Evolutionary conservation across 345 rosid genomes (phyloP).

Genomic region (Conringia planisiliqua): DNA sequence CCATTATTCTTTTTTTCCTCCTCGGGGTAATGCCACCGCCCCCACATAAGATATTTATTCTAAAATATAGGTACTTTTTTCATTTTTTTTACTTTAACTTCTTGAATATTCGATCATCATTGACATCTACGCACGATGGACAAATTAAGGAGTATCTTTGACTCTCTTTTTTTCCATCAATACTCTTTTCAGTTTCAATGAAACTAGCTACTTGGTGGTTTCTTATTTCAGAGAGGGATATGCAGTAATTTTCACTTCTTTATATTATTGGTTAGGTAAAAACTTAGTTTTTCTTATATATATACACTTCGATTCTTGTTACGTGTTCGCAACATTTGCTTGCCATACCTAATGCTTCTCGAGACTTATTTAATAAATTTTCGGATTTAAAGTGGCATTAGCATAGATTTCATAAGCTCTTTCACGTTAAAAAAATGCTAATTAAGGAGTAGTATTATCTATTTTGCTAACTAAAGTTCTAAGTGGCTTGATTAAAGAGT

Average conservation of each 20-base stretch:
- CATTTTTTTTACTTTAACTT: neutral
- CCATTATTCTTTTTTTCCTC: slow-evolving; percentile 7
- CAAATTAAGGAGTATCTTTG: slow-evolving; percentile 18
- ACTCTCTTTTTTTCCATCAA: slow-evolving; percentile 14
- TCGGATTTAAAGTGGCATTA: neutral
- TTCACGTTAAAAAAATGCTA: no score
- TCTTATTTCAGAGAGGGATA: neutral
- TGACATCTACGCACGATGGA: slow-evolving; percentile 29
- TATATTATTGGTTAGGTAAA: neutral
- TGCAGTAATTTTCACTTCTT: neutral
- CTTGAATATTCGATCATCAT: slow-evolving; percentile 30
- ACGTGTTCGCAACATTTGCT: neutral
- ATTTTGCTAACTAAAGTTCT: neutral
- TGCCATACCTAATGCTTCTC: neutral
- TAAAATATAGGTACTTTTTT: neutral
- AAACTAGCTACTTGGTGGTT: neutral
- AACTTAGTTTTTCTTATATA: neutral
- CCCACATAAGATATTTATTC: slow-evolving; percentile 28
- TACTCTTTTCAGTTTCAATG: slow-evolving; percentile 3
- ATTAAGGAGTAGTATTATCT: neutral
- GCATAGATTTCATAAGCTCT: neutral
- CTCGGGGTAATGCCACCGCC: slow-evolving; percentile 17
- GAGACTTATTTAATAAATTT: neutral
- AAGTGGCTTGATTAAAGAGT: neutral
- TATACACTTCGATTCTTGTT: neutral